Percentiles rank a stretch among this genome's conserved stretches.
These are phyloP conservation scores for Venustampulla echinocandica DNA, from an alignment of 495 filamentous ascomycete species.

Conservation along the genomic window DNA sequence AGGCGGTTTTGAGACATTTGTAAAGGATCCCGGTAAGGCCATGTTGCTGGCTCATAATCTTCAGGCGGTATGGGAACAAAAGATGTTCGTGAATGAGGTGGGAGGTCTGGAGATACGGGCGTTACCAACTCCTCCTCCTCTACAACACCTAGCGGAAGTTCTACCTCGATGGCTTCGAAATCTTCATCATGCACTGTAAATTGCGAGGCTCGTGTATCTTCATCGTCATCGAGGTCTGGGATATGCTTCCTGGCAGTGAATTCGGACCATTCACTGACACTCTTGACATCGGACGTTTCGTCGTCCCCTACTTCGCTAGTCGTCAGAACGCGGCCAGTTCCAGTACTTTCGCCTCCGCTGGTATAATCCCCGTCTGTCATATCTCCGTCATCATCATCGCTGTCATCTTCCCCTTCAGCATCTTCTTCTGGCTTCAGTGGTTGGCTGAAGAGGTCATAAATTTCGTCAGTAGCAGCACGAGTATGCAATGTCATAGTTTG, in stretches of 20 bases:
- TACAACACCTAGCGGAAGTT: neutral
- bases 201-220: slow-evolving; percentile 27
- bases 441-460: slow-evolving; percentile 93
- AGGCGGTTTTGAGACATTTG: slow-evolving; percentile 76
- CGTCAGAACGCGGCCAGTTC: slow-evolving; percentile 54
- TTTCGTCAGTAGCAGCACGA: slow-evolving; percentile 89
- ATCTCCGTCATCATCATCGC: slow-evolving; percentile 50
- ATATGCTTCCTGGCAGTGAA: slow-evolving; percentile 70
- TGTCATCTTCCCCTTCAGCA: slow-evolving; percentile 47
- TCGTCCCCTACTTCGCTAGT: slow-evolving; percentile 38
- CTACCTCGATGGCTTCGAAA: slow-evolving; percentile 15
- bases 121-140: slow-evolving; percentile 24
- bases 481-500: slow-evolving; percentile 98
- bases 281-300: slow-evolving; percentile 48
- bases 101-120: slow-evolving; percentile 32
- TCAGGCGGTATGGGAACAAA: slow-evolving; percentile 70
- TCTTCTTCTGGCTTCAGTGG: slow-evolving; percentile 51
- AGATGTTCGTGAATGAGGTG: slow-evolving; percentile 34
- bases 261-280: slow-evolving; percentile 75
- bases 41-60: slow-evolving; percentile 66
- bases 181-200: slow-evolving; percentile 25
- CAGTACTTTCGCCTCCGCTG: slow-evolving; percentile 74
- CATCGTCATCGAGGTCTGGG: slow-evolving; percentile 38
- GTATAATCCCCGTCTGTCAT: slow-evolving; percentile 67
- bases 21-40: slow-evolving; percentile 66